Evolutionary conservation across 75 land plant species (phyloP).

Genomic region (Selaginella tamariscina): DNA sequence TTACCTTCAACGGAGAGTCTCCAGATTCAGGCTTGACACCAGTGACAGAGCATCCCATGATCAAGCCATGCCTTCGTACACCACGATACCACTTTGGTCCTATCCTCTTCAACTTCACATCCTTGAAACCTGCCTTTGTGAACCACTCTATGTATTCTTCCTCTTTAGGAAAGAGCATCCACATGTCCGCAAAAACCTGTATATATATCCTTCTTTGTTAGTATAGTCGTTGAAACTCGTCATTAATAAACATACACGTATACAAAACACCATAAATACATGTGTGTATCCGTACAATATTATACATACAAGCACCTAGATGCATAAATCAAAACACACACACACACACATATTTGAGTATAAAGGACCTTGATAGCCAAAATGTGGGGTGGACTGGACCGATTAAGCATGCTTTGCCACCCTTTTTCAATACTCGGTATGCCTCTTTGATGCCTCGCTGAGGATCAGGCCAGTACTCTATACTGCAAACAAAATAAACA

Average conservation of each 20-base stretch:
- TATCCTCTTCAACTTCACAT: constrained; percentile 84
- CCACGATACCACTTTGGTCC: constrained; percentile 99
- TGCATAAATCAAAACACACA: no score
- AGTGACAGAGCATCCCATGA: constrained; percentile 99
- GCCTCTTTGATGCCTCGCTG: constrained; percentile 96
- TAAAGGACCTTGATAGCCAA: constrained; percentile 91
- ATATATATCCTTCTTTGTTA: no score
- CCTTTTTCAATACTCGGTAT: constrained; percentile 77
- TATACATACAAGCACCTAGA: no score
- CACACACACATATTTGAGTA: no score
- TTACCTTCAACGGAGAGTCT: constrained; percentile 88
- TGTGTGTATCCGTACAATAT: no score
- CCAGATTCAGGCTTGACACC: constrained; percentile 86
- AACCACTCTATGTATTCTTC: constrained; percentile 99
- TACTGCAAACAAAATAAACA: constrained; percentile 35
- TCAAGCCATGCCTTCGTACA: constrained; percentile 85
- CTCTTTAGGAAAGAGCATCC: constrained; percentile 98
- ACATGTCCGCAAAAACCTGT: constrained; percentile 93
- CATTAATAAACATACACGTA: no score
- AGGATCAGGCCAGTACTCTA: constrained; percentile 99
- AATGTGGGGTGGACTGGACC: constrained; percentile 95
- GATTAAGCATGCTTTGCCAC: constrained; percentile 88
- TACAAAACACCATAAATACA: no score
- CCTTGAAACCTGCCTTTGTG: constrained; percentile 83
- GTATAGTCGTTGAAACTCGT: no score